Evolutionary conservation across 805 yeast genomes (phyloP).

Genomic region (Maudiozyma pseudohumilis): DNA sequence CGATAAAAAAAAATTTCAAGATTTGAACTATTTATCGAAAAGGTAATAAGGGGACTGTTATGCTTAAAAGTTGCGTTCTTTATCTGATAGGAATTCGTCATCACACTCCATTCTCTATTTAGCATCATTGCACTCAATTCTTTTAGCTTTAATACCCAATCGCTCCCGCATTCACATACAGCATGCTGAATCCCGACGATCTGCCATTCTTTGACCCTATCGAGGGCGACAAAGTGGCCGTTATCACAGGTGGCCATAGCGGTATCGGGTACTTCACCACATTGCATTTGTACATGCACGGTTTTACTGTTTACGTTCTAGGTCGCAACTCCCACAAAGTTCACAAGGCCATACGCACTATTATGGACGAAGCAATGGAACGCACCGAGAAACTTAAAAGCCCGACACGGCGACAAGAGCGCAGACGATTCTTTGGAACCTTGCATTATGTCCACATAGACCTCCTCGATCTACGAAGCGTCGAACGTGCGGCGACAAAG

Average conservation of each 20-base stretch:
- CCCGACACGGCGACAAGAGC: background rate
- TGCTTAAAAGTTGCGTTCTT: too few relatives aligned
- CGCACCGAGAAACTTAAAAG: constrained; percentile 6
- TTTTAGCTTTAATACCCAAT: too few relatives aligned
- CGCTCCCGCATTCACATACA: too few relatives aligned
- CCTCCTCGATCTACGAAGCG: constrained; percentile 38
- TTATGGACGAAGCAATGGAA: constrained; percentile 43
- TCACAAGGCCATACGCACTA: constrained; percentile 44
- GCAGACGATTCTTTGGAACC: constrained; percentile 34
- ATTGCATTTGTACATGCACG: constrained; percentile 68
- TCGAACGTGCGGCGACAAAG: constrained; percentile 39
- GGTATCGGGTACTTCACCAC: constrained; percentile 76
- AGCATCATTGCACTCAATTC: too few relatives aligned
- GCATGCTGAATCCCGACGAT: constrained; percentile 35
- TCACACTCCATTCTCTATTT: too few relatives aligned
- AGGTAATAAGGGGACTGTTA: too few relatives aligned
- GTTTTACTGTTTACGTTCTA: constrained; percentile 63
- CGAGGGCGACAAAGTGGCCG: constrained; percentile 47
- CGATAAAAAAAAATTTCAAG: too few relatives aligned
- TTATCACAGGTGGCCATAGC: constrained; percentile 73
- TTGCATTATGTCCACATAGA: constrained; percentile 47
- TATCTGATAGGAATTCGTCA: too few relatives aligned
- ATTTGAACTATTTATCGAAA: too few relatives aligned
- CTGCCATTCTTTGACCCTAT: constrained; percentile 56
- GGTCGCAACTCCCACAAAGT: constrained; percentile 56